phyloP scores from a whole-genome alignment of 1,284 basidiomycete genomes.

The Porogramme epimiltina region DNA sequence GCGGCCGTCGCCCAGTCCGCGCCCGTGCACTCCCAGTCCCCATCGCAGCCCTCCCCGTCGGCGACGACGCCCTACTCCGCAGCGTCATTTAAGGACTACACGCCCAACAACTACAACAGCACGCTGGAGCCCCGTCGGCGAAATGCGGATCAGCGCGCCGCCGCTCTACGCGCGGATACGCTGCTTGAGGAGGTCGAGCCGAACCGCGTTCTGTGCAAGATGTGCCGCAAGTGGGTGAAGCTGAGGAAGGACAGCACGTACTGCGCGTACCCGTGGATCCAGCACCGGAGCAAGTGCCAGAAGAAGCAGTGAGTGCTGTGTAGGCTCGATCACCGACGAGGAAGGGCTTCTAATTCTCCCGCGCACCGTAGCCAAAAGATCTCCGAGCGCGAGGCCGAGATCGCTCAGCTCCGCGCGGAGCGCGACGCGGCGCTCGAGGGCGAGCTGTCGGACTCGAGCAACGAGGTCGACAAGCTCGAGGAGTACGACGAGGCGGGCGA shows the following conservation, averaged over 20 bases:
- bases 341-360: too few relatives aligned
- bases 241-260: constrained; percentile 71
- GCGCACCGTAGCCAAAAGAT: constrained; percentile 50
- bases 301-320: constrained; percentile 63
- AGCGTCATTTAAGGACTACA: constrained; percentile 47
- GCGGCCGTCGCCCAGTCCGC: constrained; percentile 19
- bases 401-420: constrained; percentile 35
- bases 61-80: too few relatives aligned
- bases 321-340: too few relatives aligned
- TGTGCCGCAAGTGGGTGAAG: constrained; percentile 80
- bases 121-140: constrained; percentile 65
- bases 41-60: constrained; percentile 14
- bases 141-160: constrained; percentile 75
- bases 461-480: constrained; percentile 29
- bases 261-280: constrained; percentile 77
- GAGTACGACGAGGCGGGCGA: constrained; percentile 23
- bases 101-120: constrained; percentile 47
- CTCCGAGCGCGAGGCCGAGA: constrained; percentile 35
- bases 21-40: constrained; percentile 5
- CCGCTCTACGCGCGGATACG: constrained; percentile 61
- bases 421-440: constrained; percentile 24
- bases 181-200: constrained; percentile 69
- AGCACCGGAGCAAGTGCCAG: constrained; percentile 73
- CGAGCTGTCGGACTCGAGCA: constrained; percentile 22
- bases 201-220: constrained; percentile 69